Evolutionary conservation across 2,329 filamentous ascomycete species (phyloP), one percentile per base, ranked within the genome.

Genomic region (Dothideomycetes sp.): DNA sequence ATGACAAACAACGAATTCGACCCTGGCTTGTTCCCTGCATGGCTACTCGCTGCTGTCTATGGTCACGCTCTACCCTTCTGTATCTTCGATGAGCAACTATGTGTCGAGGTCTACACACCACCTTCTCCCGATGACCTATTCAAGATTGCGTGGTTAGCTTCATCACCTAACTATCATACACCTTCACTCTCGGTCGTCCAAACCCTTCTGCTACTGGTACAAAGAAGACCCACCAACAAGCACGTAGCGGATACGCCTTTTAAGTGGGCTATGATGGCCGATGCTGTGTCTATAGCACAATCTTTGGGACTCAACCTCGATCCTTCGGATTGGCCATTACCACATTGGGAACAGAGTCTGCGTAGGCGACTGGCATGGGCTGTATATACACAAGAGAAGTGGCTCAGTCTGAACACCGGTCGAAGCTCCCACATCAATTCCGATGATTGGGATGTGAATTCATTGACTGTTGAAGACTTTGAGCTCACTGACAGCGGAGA

Each of bases 361-460:
- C 64, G 78, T 11, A 73, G 74, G 50, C 63, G 78, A 11, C 59
- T 82, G 0, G 76, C 73, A 0, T 82, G 78, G 78, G 76, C 71
- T 2, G 56, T 80, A 0, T 81, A 71, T 47, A 76, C 79, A 65
- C 77, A 81, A 52, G 78, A 82, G 47, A 76, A 73, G 50, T 79
- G 72, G 75, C 69, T 71, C 2, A 67, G 71, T 2, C 62, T 76
- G 25, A 68, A 74, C 19, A 70, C 75, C 47, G 75, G 76, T 6
- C 64, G 74, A 18, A 74, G 73, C 9, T 71, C 69, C 17, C 68
- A 76, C 37, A 71, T 78, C 17, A 62, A 62, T 4, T 57, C 63
- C 3, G 63, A 63, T 6, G 73, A 77, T 49, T 80, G 76, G 76
- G 69, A 69, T 17, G 66, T 78, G 2, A 60, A 61, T 19, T 53